These are phyloP conservation scores for Beauveria australis DNA, from an alignment of 2,329 filamentous ascomycete genomes.

Conservation along the genomic window DNA sequence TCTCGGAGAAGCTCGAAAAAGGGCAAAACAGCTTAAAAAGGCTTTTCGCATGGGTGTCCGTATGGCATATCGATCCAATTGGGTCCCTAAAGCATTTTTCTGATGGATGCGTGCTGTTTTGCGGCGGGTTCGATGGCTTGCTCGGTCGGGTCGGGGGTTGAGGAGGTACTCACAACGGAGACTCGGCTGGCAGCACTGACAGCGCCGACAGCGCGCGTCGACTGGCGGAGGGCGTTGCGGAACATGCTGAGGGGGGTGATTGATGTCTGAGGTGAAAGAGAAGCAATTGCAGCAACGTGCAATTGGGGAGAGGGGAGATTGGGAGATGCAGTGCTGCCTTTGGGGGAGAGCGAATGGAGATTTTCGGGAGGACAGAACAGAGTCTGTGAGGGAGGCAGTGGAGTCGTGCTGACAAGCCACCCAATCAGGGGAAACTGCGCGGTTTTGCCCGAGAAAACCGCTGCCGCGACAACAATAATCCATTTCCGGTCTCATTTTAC, in stretches of 20 bases:
- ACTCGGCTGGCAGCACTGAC: slow-evolving; percentile 87
- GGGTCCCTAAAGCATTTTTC: slow-evolving; percentile 23
- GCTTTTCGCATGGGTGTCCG: slow-evolving; percentile 16
- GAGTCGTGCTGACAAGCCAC: slow-evolving; percentile 23
- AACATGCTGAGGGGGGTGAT: slow-evolving; percentile 67
- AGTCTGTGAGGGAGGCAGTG: slow-evolving; percentile 35
- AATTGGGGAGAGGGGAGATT: slow-evolving; percentile 57
- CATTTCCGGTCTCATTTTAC: slow-evolving; percentile 17
- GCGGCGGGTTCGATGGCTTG: slow-evolving; percentile 36
- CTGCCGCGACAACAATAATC: slow-evolving; percentile 31
- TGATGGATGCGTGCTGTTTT: slow-evolving; percentile 25
- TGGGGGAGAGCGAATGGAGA: slow-evolving; percentile 37
- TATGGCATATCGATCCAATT: slow-evolving; percentile 25
- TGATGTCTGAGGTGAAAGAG: slow-evolving; percentile 43
- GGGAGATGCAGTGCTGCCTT: slow-evolving; percentile 42
- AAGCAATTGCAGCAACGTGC: slow-evolving; percentile 56
- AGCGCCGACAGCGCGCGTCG: slow-evolving; percentile 88
- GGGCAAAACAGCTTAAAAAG: slow-evolving; percentile 28
- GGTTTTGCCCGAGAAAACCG: slow-evolving; percentile 33
- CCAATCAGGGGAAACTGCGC: slow-evolving; percentile 29
- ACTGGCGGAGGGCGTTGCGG: slow-evolving; percentile 96
- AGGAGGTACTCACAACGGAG: slow-evolving; percentile 75
- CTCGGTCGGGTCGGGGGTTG: slow-evolving; percentile 31
- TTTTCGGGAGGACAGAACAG: slow-evolving; percentile 35
- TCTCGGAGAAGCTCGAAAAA: slow-evolving; percentile 14